Evolutionary conservation across 1,284 basidiomycete species (phyloP).

Genomic region (Inonotus obliquus): DNA sequence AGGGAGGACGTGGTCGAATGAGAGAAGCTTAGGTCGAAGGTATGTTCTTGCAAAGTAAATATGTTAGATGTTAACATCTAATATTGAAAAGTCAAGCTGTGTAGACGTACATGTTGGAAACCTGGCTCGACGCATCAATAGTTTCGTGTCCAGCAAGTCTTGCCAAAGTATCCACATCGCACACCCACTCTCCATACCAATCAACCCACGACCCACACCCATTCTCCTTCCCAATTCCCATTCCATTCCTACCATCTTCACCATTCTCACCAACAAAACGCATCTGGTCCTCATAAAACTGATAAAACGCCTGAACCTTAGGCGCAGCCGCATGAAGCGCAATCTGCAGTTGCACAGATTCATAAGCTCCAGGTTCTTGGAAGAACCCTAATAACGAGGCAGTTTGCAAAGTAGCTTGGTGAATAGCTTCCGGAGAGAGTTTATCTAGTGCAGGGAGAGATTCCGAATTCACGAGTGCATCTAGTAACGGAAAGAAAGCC

Average conservation of each 20-base stretch:
- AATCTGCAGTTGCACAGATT: conserved; percentile 56
- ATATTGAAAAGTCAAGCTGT: background rate
- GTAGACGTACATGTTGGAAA: conserved; percentile 23
- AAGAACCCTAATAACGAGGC: conserved; percentile 45
- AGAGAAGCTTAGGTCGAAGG: conserved; percentile 43
- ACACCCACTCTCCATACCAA: conserved; percentile 77
- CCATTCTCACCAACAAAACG: background rate
- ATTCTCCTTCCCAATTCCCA: too few species aligned
- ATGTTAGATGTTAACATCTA: background rate
- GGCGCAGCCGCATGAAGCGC: conserved; percentile 67
- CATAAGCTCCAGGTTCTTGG: conserved; percentile 42
- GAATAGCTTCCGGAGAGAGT: conserved; percentile 46
- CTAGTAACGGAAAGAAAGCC: conserved; percentile 66
- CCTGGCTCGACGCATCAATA: conserved; percentile 33
- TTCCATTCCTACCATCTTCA: conserved; percentile 25
- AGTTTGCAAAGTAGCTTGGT: conserved; percentile 49
- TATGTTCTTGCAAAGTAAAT: background rate
- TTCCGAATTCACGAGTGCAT: conserved; percentile 54
- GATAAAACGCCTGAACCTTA: conserved; percentile 69
- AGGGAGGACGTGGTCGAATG: conserved; percentile 70
- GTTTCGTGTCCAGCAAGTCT: conserved; percentile 53
- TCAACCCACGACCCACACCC: conserved; percentile 83
- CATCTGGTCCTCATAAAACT: conserved; percentile 48
- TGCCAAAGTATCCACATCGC: conserved; percentile 61
- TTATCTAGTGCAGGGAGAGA: conserved; percentile 31